Conservation (phyloP, 2,329 filamentous ascomycete species). For the Ascochyta clinopodiicola region DNA sequence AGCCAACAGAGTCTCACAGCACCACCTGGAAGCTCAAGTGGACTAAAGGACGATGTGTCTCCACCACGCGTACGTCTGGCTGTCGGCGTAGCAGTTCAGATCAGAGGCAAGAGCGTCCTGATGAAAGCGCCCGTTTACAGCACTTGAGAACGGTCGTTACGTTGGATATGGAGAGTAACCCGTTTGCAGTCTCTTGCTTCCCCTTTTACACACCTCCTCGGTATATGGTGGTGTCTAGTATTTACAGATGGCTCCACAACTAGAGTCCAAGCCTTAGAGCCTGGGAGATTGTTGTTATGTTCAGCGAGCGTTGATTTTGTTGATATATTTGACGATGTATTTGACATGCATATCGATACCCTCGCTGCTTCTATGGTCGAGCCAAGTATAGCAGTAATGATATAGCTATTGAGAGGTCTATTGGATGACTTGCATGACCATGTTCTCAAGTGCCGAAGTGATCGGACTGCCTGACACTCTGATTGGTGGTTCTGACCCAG, state of each 20-base stretch:
- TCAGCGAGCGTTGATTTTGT: conserved; percentile 21
- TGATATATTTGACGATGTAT: conserved; percentile 4
- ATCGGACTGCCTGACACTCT: conserved; percentile 11
- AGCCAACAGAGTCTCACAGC: conserved; percentile 46
- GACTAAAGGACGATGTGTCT: conserved; percentile 48
- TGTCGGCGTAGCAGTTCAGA: conserved; percentile 55
- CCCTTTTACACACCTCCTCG: conserved; percentile 8
- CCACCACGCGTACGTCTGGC: conserved; percentile 56
- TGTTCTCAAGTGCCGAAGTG: not conserved
- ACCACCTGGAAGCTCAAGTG: conserved; percentile 50
- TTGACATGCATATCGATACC: conserved; percentile 43
- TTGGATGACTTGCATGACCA: not conserved
- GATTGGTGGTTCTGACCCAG: conserved; percentile 4
- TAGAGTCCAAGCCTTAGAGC: conserved; percentile 14
- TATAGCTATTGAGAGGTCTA: not conserved
- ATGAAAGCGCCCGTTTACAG: conserved; percentile 58
- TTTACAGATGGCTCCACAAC: conserved; percentile 15
- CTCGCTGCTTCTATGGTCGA: conserved; percentile 40
- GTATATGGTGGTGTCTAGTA: conserved; percentile 8
- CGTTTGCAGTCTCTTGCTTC: not conserved
- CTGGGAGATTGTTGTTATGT: conserved; percentile 8
- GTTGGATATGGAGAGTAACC: not conserved
- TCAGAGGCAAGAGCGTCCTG: conserved; percentile 57
- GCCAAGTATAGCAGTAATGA: conserved; percentile 7
- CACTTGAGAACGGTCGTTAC: conserved; percentile 32